phyloP scores from a whole-genome alignment of 106 monocot species.

The Apostasia shenzhenica region DNA sequence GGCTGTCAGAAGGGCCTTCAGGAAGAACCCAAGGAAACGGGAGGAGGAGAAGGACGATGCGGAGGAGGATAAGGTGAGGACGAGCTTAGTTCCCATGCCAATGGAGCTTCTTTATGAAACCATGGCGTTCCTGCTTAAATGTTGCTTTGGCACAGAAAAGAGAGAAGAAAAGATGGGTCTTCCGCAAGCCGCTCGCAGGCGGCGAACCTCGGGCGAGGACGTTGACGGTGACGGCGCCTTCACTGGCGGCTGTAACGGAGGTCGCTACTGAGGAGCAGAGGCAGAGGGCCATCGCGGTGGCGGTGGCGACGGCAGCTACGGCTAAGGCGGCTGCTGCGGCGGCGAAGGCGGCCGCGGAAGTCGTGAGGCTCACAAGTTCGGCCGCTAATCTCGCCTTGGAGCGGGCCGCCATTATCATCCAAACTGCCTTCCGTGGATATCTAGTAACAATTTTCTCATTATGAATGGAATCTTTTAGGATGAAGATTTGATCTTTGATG shows the following conservation, averaged over 20 bases:
- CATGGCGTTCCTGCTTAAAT: not conserved
- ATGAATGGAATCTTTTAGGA: not conserved
- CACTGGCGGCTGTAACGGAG: slow-evolving; percentile 9
- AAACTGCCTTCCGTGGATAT: slow-evolving; percentile 86
- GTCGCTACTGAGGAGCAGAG: slow-evolving; percentile 35
- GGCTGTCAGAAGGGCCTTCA: slow-evolving; percentile 83
- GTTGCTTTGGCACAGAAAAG: slow-evolving; percentile 38
- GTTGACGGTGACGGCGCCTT: not conserved
- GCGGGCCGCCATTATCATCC: slow-evolving; percentile 78
- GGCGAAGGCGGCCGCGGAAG: slow-evolving; percentile 81
- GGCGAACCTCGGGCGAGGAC: slow-evolving; percentile 8
- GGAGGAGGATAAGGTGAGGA: not conserved
- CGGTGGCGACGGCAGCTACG: slow-evolving; percentile 75
- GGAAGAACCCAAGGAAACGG: slow-evolving; percentile 7
- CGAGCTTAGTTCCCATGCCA: no score
- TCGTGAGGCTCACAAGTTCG: slow-evolving; percentile 60
- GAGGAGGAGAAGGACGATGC: slow-evolving; percentile 4
- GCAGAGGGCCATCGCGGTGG: slow-evolving; percentile 60
- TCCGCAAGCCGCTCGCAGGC: slow-evolving; percentile 42
- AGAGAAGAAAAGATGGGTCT: slow-evolving; percentile 76
- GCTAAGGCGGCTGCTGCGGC: slow-evolving; percentile 83
- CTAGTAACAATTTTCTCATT: slow-evolving; percentile 26
- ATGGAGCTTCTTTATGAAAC: not conserved
- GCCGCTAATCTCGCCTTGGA: slow-evolving; percentile 29
- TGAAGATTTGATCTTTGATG: not conserved